These are phyloP conservation scores for Pleurotus platypus DNA, from an alignment of 768 basidiomycete genomes.

Conservation along the genomic window DNA sequence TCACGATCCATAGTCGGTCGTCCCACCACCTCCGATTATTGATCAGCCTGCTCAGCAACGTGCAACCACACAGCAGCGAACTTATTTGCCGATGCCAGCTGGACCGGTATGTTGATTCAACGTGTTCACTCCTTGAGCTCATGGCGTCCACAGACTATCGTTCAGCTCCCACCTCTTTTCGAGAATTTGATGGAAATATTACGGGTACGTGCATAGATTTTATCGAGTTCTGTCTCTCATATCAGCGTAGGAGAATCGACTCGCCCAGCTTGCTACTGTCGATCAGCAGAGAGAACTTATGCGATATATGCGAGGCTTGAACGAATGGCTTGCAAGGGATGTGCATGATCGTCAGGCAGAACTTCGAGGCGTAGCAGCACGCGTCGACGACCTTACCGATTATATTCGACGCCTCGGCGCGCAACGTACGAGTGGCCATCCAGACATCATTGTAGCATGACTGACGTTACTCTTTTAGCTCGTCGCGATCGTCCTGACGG, in stretches of 20 bases:
- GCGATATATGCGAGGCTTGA: conserved; percentile 73
- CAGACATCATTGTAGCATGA: background rate
- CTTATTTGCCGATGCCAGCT: conserved; percentile 43
- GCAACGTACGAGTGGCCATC: background rate
- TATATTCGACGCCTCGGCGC: conserved; percentile 33
- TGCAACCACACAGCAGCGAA: conserved; percentile 16
- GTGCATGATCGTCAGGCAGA: conserved; percentile 77
- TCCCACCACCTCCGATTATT: conserved; percentile 23
- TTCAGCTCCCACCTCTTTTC: conserved; percentile 60
- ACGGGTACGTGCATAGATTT: conserved; percentile 38
- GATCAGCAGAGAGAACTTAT: conserved; percentile 79
- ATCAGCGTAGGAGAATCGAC: conserved; percentile 61
- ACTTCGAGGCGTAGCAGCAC: conserved; percentile 59
- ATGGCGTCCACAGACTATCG: conserved; percentile 41
- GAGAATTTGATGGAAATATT: conserved; percentile 69
- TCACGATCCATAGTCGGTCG: conserved; percentile 12
- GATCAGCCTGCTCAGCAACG: conserved; percentile 19
- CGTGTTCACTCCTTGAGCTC: background rate
- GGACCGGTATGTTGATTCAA: conserved; percentile 43
- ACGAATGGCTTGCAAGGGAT: conserved; percentile 78
- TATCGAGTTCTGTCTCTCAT: conserved; percentile 4
- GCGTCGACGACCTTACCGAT: conserved; percentile 48
- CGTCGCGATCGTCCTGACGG: background rate
- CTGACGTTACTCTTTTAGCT: background rate
- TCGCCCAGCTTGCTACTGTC: conserved; percentile 69